Conservation (phyloP, 2,329 filamentous ascomycete genomes). For the Parastagonospora avenae region DNA sequence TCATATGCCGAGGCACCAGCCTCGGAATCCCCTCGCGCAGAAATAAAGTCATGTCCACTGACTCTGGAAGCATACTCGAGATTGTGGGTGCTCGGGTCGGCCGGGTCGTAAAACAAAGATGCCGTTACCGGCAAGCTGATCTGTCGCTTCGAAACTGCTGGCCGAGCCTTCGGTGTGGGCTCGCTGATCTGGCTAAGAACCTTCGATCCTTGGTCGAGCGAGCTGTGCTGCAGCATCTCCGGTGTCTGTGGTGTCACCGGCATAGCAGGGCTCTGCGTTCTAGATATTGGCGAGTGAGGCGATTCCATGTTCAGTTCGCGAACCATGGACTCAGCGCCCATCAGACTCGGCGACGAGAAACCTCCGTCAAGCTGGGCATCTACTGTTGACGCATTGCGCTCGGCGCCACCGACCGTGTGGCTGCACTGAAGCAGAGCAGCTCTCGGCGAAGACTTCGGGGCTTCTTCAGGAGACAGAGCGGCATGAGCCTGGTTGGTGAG, state of each 20-base stretch:
- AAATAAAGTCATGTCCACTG: conserved; percentile 52
- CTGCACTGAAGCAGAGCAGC: conserved; percentile 8
- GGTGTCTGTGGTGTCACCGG: conserved; percentile 47
- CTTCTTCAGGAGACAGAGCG: conserved; percentile 32
- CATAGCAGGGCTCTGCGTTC: conserved; percentile 41
- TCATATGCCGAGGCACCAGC: conserved; percentile 28
- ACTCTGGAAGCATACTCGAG: conserved; percentile 52
- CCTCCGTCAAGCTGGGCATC: conserved; percentile 28
- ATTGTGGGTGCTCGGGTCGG: conserved; percentile 52
- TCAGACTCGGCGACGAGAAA: conserved; percentile 48
- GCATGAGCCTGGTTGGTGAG: conserved; percentile 42
- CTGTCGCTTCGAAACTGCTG: conserved; percentile 46
- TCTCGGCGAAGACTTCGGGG: conserved; percentile 6
- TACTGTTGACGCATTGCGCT: conserved; percentile 18
- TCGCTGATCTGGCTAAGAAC: conserved; percentile 41
- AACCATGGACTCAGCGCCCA: conserved; percentile 55
- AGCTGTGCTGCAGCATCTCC: conserved; percentile 41
- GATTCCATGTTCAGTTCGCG: conserved; percentile 57
- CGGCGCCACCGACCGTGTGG: conserved; percentile 14
- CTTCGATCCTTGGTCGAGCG: conserved; percentile 31
- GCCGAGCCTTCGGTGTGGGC: conserved; percentile 45
- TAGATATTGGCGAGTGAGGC: conserved; percentile 47
- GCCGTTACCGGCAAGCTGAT: conserved; percentile 52
- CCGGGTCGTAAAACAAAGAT: conserved; percentile 52
- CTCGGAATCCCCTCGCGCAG: conserved; percentile 20